Base-by-base conservation (phyloP, 306 rosid species). In the Rosa multiflora region DNA sequence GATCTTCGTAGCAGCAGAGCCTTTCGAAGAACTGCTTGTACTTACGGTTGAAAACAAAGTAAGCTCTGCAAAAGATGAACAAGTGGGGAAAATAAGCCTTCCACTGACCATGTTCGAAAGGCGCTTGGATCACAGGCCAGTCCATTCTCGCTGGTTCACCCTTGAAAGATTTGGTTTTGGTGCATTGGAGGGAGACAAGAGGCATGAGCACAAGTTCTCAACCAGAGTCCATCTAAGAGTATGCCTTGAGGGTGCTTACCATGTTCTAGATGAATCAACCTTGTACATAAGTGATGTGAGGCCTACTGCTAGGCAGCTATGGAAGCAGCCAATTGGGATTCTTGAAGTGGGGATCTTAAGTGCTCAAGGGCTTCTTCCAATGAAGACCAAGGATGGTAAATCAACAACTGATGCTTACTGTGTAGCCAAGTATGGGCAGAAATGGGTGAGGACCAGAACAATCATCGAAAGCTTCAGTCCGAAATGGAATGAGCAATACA, bases 241-340 rank as follows among this genome's bases (percentile, higher is more conserved):
- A 1, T 89, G 94, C 68, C 94, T 93, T 61, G 97, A 93, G 37
- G 97, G 97, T 15, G 97, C 92, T 59, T 92, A 92, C 73, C 97
- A 92, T 84, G 97, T 92, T 6, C 77, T 92, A 5, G 97, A 92
- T 78, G 97, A 92, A 68, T 92, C 94, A 1, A 90, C 94, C 0
- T 82, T 93, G 96, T 90, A 90, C 73, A 84, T 93, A 12, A 93
- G 97, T 79, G 94, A 93, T 55, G 90, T 89, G 32, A 86, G 96
- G 82, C 89, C 97, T 55, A 90, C 97, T 13, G 91, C 94, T 10
- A 81, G 88, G 67, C 94, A 90, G 81, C 88, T 90, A 1, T 93
- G 97, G 97, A 93, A 93, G 85, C 92, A 93, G 26, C 96, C 94
- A 12, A 80, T 93, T 63, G 94, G 97, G 53, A 93, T 93, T 72